phyloP scores from a whole-genome alignment of 2,329 filamentous ascomycete genomes.

The Colletotrichum tamarilloi region DNA sequence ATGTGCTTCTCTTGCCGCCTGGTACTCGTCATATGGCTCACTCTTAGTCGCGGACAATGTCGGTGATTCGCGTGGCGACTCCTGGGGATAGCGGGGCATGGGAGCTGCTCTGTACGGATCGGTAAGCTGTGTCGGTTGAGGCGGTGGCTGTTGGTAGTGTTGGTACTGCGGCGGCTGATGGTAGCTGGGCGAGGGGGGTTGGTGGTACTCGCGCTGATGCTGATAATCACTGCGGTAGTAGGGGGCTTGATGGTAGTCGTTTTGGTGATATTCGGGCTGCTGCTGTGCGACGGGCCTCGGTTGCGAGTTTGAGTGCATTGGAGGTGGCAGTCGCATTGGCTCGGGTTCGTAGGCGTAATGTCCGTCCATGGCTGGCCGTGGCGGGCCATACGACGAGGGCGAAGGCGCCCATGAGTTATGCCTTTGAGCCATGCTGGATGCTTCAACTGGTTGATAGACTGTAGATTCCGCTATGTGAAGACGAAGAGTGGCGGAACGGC shows the following conservation, averaged over 20 bases:
- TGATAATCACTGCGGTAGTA: background rate
- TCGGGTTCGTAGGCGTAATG: slow-evolving; percentile 43
- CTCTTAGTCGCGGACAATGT: background rate
- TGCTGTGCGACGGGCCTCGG: slow-evolving; percentile 4
- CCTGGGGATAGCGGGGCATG: slow-evolving; percentile 11
- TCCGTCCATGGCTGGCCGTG: slow-evolving; percentile 38
- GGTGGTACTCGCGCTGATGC: slow-evolving; percentile 34
- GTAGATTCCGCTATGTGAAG: slow-evolving; percentile 43
- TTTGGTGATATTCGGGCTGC: slow-evolving; percentile 20
- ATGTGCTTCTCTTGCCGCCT: slow-evolving; percentile 26
- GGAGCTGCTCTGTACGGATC: slow-evolving; percentile 26
- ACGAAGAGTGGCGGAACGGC: slow-evolving; percentile 38
- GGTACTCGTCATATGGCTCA: slow-evolving; percentile 22
- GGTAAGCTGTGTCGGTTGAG: slow-evolving; percentile 7
- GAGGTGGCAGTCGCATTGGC: slow-evolving; percentile 41
- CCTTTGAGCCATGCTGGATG: slow-evolving; percentile 49
- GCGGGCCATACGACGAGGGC: slow-evolving; percentile 41
- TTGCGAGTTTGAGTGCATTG: slow-evolving; percentile 38
- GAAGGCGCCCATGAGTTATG: slow-evolving; percentile 43
- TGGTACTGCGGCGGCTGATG: slow-evolving; percentile 36
- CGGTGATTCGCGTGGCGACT: background rate
- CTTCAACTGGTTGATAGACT: slow-evolving; percentile 42
- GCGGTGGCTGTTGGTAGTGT: slow-evolving; percentile 37
- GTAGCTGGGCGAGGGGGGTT: slow-evolving; percentile 38
- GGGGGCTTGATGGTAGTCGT: background rate